phyloP scores from a whole-genome alignment of 2,329 filamentous ascomycete species.

The Chalaropsis thielavioides region DNA sequence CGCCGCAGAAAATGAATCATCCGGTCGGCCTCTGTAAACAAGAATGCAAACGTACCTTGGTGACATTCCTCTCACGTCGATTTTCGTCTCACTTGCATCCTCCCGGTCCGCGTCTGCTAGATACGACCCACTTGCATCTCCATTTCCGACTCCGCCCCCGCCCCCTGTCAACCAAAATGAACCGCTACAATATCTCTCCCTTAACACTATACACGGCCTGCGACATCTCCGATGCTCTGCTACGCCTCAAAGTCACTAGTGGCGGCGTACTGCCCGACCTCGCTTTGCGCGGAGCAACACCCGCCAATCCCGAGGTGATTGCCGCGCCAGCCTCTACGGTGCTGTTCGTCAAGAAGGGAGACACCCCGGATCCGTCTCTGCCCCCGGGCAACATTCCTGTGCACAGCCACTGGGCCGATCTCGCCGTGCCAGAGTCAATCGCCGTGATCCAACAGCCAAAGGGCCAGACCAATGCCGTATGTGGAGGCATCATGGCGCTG shows the following conservation, averaged over 20 bases:
- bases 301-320: neutral
- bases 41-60: no score
- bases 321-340: slow-evolving; percentile 44
- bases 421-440: slow-evolving; percentile 43
- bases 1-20: no score
- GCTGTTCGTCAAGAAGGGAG: slow-evolving; percentile 46
- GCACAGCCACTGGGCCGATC: slow-evolving; percentile 54
- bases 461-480: slow-evolving; percentile 52
- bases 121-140: no score
- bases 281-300: slow-evolving; percentile 22
- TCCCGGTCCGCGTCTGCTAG: no score
- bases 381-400: slow-evolving; percentile 37
- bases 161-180: neutral
- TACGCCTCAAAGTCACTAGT: slow-evolving; percentile 51
- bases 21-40: no score
- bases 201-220: slow-evolving; percentile 32
- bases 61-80: no score
- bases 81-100: no score
- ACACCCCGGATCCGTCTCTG: slow-evolving; percentile 21
- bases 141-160: neutral
- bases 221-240: slow-evolving; percentile 57
- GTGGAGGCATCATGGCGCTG: slow-evolving; percentile 63
- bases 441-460: slow-evolving; percentile 52
- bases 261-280: slow-evolving; percentile 53
- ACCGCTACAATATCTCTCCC: neutral